Conservation (phyloP, 2,329 filamentous ascomycete genomes). For the Colletotrichum cuscutae region DNA sequence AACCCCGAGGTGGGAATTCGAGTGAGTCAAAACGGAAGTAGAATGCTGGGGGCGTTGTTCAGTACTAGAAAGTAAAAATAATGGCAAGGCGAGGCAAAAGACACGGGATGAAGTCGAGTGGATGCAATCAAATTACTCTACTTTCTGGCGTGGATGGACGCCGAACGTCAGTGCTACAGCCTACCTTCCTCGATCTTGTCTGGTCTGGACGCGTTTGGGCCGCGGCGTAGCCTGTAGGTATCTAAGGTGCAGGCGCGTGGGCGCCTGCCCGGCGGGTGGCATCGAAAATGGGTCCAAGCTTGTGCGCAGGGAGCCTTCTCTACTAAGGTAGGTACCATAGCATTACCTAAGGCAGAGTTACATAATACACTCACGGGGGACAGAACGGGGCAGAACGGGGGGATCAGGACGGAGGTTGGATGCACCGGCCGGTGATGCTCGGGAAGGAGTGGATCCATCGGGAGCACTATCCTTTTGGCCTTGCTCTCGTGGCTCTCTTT, state of each 20-base stretch:
- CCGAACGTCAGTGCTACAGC: neutral
- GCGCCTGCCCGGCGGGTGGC: neutral
- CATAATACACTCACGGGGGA: neutral
- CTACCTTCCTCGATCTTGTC: neutral
- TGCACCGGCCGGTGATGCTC: neutral
- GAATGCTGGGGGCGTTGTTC: neutral
- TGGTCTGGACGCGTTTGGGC: slow-evolving; percentile 8
- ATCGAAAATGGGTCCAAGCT: neutral
- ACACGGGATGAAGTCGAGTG: neutral
- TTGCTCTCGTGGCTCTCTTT: neutral
- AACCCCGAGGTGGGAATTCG: neutral
- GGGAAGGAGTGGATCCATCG: neutral
- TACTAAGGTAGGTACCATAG: no score
- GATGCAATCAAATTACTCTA: neutral
- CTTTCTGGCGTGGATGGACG: neutral
- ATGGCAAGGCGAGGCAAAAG: neutral
- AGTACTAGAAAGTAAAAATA: neutral
- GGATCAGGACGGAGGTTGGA: neutral
- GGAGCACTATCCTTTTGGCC: neutral
- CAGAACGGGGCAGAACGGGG: no score
- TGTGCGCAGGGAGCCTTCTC: neutral
- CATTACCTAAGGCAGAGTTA: neutral
- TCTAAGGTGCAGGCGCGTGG: neutral
- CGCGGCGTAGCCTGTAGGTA: neutral
- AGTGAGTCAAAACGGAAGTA: neutral